Evolutionary conservation across 2,329 filamentous ascomycete genomes (phyloP).

Genomic region (Setomelanomma holmii): DNA sequence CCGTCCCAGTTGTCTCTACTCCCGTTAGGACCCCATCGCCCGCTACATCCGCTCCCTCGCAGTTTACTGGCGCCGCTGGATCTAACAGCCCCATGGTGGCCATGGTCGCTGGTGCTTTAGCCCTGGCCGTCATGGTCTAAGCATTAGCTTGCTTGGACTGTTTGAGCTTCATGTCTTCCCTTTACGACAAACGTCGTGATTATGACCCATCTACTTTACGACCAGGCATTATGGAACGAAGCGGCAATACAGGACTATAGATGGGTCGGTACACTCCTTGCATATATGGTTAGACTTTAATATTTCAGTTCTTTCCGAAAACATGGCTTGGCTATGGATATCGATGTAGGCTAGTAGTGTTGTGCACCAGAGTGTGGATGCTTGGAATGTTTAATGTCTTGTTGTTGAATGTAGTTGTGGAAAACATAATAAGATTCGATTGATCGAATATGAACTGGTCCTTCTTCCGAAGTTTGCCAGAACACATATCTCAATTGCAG

Average conservation of each 20-base stretch:
- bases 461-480: no score
- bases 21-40: conserved; percentile 12
- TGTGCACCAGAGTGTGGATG: no score
- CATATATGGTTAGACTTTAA: background rate
- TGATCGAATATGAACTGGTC: no score
- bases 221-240: background rate
- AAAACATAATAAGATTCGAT: background rate
- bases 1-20: no score
- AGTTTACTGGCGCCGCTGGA: conserved; percentile 35
- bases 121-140: conserved; percentile 30
- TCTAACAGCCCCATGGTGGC: conserved; percentile 33
- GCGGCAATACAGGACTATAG: background rate
- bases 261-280: conserved; percentile 3
- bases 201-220: conserved; percentile 2
- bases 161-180: conserved; percentile 3
- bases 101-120: conserved; percentile 31
- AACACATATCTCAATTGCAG: no score
- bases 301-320: background rate
- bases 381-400: background rate
- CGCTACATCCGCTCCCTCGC: conserved; percentile 13
- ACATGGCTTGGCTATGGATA: background rate
- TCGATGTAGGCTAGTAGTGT: no score
- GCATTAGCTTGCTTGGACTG: background rate
- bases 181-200: background rate
- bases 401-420: background rate